Evolutionary conservation across 257 asterid genomes (phyloP).

Genomic region (Striga asiatica): DNA sequence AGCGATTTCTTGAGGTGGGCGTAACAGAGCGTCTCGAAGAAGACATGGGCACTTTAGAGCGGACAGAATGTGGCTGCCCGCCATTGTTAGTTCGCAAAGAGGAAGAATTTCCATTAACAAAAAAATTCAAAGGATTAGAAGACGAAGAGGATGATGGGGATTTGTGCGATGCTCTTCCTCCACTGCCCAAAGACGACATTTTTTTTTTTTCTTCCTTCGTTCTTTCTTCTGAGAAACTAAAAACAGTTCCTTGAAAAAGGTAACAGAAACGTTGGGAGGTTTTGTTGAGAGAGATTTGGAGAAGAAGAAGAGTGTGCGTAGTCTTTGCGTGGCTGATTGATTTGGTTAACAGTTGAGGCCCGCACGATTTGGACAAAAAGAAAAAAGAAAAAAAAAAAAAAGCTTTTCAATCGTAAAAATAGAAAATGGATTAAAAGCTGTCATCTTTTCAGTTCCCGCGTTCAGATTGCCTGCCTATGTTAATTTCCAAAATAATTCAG

Average conservation of each 20-base stretch:
- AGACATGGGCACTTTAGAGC: slow-evolving; percentile 26
- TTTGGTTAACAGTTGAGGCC: too few species aligned
- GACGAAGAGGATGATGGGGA: slow-evolving; percentile 25
- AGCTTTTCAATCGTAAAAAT: too few species aligned
- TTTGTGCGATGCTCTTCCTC: slow-evolving; percentile 32
- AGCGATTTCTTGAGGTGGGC: slow-evolving; percentile 58
- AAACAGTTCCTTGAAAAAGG: too few species aligned
- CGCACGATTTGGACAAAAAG: too few species aligned
- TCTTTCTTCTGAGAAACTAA: too few species aligned
- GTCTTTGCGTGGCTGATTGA: too few species aligned
- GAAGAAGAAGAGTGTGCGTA: too few species aligned
- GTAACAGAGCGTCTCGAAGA: slow-evolving; percentile 65
- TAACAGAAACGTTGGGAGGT: too few species aligned
- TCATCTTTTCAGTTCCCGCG: not conserved
- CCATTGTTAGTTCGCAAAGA: slow-evolving; percentile 23
- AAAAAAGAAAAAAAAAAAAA: too few species aligned
- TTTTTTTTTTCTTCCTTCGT: not conserved
- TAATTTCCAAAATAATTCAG: not conserved
- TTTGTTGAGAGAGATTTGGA: too few species aligned
- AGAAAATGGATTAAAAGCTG: too few species aligned
- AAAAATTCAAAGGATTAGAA: not conserved
- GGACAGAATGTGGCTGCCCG: slow-evolving; percentile 29
- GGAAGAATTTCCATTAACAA: not conserved
- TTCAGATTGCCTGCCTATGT: not conserved
- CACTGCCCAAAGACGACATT: slow-evolving; percentile 33